Base-by-base conservation (phyloP, 768 basidiomycete species). In the Serendipita sp. region DNA sequence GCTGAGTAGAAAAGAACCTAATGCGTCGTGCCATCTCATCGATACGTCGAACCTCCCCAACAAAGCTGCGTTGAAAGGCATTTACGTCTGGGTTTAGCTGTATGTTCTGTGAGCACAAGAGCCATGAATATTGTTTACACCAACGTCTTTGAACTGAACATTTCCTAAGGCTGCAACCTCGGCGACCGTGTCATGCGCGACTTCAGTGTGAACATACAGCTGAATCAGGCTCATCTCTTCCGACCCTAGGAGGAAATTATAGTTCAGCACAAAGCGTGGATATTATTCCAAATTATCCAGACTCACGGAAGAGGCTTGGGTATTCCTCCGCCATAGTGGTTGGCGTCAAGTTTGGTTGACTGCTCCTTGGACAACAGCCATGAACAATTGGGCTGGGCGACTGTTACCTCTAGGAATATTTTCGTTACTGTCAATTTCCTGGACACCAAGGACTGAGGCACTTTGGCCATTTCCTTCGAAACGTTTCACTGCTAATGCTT, bases 161-260 rank as follows among this genome's bases (percentile, higher is more conserved):
- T 95, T 81, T 52, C 94, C 92, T 48, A 97, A 83, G 74, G 96
- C 92, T 68, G 91, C 96, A 16, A 99, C 83, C 73, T 95, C 92
- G 62, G 88, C 85, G 66, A 97, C 91, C 53, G 95, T 91, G 72
- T 97, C 92, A 74, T 99, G 96, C 33, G 94, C 91, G 66, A 95
- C 91, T 80, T 99, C 96, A 44, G 89, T 87, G 48, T 95, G 96
- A 69, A 97, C 88, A 72, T 92, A 94, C 70, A 99, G 85, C 79
- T 97, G 92, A 67, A 95, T 88, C 76, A 94, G 79, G 80, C 92
- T 95, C 94, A 97, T 97, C 78, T 85, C 82, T 77, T 96, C 94
- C 81, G 94, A 97, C 65, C 90, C 93, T 96, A 64, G 34, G 2
- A 23, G 37, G n/a, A 3, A 40, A 16, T 27, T 29, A 13, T 27